phyloP scores from a whole-genome alignment of 2,329 filamentous ascomycete species.

The Sporothrix inflata region DNA sequence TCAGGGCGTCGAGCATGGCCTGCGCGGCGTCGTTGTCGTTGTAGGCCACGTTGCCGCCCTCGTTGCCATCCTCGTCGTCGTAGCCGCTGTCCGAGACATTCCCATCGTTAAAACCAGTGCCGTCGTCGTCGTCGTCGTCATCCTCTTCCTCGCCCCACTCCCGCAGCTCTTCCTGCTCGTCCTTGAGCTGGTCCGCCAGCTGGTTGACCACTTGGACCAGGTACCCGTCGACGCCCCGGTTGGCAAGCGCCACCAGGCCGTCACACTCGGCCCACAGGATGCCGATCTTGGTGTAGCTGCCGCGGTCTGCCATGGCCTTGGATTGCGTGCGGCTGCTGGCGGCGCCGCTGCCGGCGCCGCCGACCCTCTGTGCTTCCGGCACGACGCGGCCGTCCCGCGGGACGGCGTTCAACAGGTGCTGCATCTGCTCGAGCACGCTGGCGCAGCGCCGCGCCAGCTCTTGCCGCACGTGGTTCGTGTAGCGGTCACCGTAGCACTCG shows the following conservation, averaged over 20 bases:
- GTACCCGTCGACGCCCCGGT: constrained; percentile 69
- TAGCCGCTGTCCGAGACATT: constrained; percentile 32
- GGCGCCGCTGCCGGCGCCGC: constrained; percentile 35
- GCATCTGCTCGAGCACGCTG: constrained; percentile 65
- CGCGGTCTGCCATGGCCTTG: constrained; percentile 45
- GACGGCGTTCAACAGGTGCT: constrained; percentile 62
- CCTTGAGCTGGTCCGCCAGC: constrained; percentile 74
- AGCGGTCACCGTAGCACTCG: constrained; percentile 62
- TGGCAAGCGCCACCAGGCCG: constrained; percentile 64
- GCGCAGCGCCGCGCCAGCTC: constrained; percentile 59
- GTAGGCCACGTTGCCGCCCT: constrained; percentile 30
- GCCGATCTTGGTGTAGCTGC: constrained; percentile 69
- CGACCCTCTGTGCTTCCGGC: constrained; percentile 51
- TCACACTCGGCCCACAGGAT: constrained; percentile 86
- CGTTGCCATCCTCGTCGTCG: constrained; percentile 25
- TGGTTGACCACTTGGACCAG: constrained; percentile 73
- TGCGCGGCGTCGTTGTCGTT: constrained; percentile 50
- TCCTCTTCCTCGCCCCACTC: constrained; percentile 80
- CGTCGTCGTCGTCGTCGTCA: constrained; percentile 53
- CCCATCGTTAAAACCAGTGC: constrained; percentile 42
- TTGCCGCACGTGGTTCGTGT: constrained; percentile 60
- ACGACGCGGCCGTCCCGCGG: constrained; percentile 60
- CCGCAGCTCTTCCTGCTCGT: constrained; percentile 82
- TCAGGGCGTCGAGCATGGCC: constrained; percentile 68
- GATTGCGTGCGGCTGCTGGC: constrained; percentile 30